phyloP scores from a whole-genome alignment of 345 rosid species.

The Gossypium raimondii region DNA sequence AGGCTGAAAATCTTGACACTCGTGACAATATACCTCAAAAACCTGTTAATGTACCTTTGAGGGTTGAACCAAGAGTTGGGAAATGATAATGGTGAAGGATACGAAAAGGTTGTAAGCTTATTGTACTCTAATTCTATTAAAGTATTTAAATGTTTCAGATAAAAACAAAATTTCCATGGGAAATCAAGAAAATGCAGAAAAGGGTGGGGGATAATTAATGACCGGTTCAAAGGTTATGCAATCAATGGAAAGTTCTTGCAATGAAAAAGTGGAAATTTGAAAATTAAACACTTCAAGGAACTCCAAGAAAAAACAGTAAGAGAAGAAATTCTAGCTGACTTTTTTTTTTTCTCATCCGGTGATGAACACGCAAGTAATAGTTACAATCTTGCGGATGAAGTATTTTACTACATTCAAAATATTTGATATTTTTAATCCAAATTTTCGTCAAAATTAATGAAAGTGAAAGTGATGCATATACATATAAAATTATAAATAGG shows the following conservation, averaged over 20 bases:
- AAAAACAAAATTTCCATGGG: not conserved
- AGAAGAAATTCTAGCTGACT: not conserved
- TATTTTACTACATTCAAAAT: not conserved
- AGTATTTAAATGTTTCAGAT: not conserved
- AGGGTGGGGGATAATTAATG: slow-evolving; percentile 4
- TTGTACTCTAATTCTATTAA: not conserved
- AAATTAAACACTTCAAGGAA: not conserved
- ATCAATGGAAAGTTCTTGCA: slow-evolving; percentile 3
- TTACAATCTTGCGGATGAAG: not conserved
- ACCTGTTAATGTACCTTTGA: not conserved
- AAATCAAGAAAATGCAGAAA: not conserved
- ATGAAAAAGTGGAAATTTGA: not conserved
- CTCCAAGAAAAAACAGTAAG: not conserved
- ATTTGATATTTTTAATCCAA: not conserved
- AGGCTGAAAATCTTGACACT: not conserved
- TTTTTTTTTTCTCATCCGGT: not conserved
- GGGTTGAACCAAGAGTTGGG: not conserved
- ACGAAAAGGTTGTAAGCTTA: not conserved
- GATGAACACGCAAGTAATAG: slow-evolving; percentile 14
- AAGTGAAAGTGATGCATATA: not conserved
- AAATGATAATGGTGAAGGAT: not conserved
- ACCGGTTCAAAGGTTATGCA: slow-evolving; percentile 20
- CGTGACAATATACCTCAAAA: not conserved
- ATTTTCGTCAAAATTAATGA: not conserved
- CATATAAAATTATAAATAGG: not conserved